Evolutionary conservation across 495 filamentous ascomycete genomes (phyloP), one percentile per base, ranked within the genome.

Genomic region (Amorphotheca resinae): DNA sequence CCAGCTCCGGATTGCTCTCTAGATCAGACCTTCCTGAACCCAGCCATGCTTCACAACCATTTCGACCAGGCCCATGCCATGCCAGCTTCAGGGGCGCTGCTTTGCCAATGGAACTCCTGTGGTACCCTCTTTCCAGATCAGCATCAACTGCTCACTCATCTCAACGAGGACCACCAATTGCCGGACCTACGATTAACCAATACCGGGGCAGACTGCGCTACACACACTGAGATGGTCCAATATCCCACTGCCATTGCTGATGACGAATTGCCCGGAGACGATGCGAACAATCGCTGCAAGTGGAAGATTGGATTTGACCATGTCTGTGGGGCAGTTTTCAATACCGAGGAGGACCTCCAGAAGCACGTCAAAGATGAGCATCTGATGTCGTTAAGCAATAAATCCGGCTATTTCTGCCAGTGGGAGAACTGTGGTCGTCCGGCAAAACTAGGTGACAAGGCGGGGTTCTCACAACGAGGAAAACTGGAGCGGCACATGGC

Each of bases 401-500:
- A 59, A 38, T 63, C 60, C 1, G 64, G 64, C 5, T 69, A 64
- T 32, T 42, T 55, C 7, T 73, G 69, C 37, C 38, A 55, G 22
- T 73, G 69, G 69, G 55, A 61, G 11, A 59, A 65, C 1, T 74
- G 74, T 46, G 48, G 49, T 39, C 62, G 58, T 37, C 59, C 53
- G 25, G 50, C 60, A 21, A 69, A 67, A 38, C 39, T 49, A 8
- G 44, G 23, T 4, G 39, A 41, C 18, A 44, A 51, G 30, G 14
- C 33, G 22, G 54, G 51, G 40, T 72, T 79, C 55, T 59, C 64
- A 31, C 70, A 74, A 48, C 62, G 65, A 41, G 74, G 73, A 48
- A 80, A 80, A 52, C 66, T 80, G 14, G 69, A 74, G 44, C 64
- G 76, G 17, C 76, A 80, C 53, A 68, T 79, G 54, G 68, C 76